Evolutionary conservation across 208 protist genomes (phyloP).

Genomic region (Borovskyia barvae): DNA sequence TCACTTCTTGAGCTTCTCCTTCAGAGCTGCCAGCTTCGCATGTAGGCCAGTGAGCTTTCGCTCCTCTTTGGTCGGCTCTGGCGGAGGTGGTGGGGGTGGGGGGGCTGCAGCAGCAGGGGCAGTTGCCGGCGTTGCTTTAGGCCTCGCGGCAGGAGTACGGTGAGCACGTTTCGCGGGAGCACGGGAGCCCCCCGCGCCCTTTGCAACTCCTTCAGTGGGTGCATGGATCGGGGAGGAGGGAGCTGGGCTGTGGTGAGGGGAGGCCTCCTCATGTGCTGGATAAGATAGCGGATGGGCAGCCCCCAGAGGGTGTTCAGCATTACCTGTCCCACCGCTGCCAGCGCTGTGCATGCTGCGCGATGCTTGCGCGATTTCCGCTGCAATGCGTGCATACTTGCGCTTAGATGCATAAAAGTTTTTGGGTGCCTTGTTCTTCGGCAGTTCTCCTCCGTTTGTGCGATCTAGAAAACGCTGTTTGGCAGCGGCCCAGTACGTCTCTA

Average conservation of each 20-base stretch:
- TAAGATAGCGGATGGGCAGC: not conserved
- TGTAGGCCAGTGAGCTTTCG: constrained; percentile 80
- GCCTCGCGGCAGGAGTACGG: not conserved
- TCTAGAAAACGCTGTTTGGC: constrained; percentile 35
- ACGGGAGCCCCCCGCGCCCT: no score
- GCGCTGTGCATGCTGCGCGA: constrained; percentile 27
- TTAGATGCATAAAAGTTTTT: constrained; percentile 62
- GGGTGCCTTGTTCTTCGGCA: constrained; percentile 35
- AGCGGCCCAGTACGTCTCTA: constrained; percentile 32
- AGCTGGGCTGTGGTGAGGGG: no score
- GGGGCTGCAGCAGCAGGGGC: not conserved
- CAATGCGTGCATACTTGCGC: constrained; percentile 58
- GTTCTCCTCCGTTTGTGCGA: constrained; percentile 49
- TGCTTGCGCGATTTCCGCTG: constrained; percentile 59
- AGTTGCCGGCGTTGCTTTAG: constrained; percentile 9
- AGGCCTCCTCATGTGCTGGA: not conserved
- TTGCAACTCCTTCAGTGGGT: no score
- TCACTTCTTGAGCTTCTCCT: constrained; percentile 77
- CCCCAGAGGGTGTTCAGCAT: not conserved
- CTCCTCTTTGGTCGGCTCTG: constrained; percentile 72
- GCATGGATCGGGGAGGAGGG: no score
- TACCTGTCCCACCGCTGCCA: not conserved
- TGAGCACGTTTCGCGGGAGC: constrained; percentile 10
- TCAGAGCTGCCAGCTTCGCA: constrained; percentile 74
- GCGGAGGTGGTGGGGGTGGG: constrained; percentile 32